These are phyloP conservation scores for Coix lacrymajobi DNA, from an alignment of 176 grass and related monocot species.

Conservation along the genomic window DNA sequence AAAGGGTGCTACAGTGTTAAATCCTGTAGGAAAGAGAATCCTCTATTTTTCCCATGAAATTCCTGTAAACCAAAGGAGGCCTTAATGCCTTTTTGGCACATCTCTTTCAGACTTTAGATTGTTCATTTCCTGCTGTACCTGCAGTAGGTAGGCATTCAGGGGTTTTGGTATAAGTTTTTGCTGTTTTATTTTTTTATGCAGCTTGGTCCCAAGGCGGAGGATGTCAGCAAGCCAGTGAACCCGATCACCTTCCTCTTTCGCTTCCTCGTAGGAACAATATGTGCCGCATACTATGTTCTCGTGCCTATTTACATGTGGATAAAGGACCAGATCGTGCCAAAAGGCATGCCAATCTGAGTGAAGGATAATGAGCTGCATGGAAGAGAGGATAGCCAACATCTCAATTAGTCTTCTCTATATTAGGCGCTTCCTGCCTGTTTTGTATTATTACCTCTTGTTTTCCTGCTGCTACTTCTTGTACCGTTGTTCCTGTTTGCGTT, in stretches of 20 bases:
- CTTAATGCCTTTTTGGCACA: background rate
- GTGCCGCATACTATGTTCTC: slow-evolving; percentile 80
- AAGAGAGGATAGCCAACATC: slow-evolving; percentile 20
- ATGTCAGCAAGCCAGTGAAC: slow-evolving; percentile 74
- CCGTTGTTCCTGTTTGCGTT: slow-evolving; percentile 13
- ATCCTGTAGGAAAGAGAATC: no score
- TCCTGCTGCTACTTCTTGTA: slow-evolving; percentile 6
- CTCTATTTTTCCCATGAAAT: no score
- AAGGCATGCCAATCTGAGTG: slow-evolving; percentile 82
- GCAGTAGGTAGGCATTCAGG: background rate
- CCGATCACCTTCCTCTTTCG: slow-evolving; percentile 66
- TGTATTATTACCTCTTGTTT: slow-evolving; percentile 25
- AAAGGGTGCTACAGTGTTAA: no score
- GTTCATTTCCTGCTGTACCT: background rate
- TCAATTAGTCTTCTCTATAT: slow-evolving; percentile 43
- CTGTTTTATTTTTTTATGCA: slow-evolving; percentile 19
- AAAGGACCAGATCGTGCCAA: slow-evolving; percentile 91
- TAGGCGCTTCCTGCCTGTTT: slow-evolving; percentile 31
- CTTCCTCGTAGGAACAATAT: slow-evolving; percentile 68
- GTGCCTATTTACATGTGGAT: slow-evolving; percentile 99
- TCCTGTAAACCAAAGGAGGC: no score
- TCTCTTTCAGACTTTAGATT: background rate
- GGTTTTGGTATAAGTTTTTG: background rate
- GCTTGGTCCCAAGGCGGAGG: slow-evolving; percentile 88
- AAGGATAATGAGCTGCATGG: slow-evolving; percentile 12